A percentile compares a stretch with the other conserved stretches of the same genome.
Evolutionary conservation across 2,329 filamentous ascomycete species (phyloP).

Genomic region (Aspergillaceae sp.): DNA sequence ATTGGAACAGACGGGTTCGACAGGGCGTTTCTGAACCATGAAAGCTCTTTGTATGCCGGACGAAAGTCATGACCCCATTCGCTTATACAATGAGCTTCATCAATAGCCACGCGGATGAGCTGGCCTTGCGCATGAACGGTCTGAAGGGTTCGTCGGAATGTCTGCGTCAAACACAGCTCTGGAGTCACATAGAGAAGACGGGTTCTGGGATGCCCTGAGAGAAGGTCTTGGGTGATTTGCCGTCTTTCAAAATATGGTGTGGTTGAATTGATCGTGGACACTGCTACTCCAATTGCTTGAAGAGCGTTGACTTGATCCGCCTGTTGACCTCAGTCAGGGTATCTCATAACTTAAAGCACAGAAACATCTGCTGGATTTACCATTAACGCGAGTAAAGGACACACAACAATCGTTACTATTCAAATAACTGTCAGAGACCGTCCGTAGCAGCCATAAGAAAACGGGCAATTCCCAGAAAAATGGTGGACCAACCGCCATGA

Average conservation of each 20-base stretch:
- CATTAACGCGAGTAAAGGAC: constrained; percentile 83
- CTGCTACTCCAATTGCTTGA: constrained; percentile 63
- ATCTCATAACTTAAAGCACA: background rate
- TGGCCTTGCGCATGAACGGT: constrained; percentile 72
- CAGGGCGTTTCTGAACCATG: constrained; percentile 64
- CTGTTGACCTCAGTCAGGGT: constrained; percentile 33
- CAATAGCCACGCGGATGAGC: constrained; percentile 78
- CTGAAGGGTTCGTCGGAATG: constrained; percentile 66
- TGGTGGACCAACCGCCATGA: constrained; percentile 59
- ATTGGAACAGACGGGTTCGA: constrained; percentile 74
- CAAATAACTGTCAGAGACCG: constrained; percentile 9
- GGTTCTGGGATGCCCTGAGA: constrained; percentile 75
- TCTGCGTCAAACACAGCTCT: constrained; percentile 69
- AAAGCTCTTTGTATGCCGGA: constrained; percentile 78
- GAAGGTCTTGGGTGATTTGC: constrained; percentile 68
- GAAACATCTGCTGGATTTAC: constrained; percentile 36
- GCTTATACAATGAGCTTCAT: constrained; percentile 94
- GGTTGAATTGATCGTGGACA: constrained; percentile 79
- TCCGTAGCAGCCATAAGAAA: constrained; percentile 2
- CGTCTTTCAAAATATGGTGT: constrained; percentile 58
- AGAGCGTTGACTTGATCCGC: constrained; percentile 87
- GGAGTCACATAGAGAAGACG: constrained; percentile 89
- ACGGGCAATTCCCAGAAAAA: constrained; percentile 3
- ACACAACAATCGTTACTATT: constrained; percentile 79
- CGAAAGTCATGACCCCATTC: constrained; percentile 98